Evolutionary conservation across 345 rosid species (phyloP), one percentile per base, ranked within the genome.

Genomic region (Bretschneidera sinensis): DNA sequence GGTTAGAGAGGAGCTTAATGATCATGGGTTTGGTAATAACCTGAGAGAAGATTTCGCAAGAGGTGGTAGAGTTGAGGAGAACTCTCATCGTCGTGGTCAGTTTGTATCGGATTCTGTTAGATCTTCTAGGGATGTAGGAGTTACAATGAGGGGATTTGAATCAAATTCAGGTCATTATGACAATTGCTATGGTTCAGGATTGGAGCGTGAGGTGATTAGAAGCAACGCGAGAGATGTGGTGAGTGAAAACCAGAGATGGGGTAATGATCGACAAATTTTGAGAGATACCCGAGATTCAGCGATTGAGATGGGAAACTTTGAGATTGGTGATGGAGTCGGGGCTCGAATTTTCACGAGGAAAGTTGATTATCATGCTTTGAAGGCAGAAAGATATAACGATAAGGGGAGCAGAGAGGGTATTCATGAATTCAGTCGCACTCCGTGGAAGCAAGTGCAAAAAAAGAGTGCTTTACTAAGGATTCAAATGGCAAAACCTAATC

Each of bases 401-500:
- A 78, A 77, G 51, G 85, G 84, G 49, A 76, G 79, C 55, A 64
- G 80, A 73, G 97, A 78, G 61, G 63, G 57, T 57, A 75, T 73
- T 64, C 71, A 67, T 43, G 96, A 86, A 22, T 71, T 47, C 49
- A 68, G 65, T 65, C 63, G 73, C 43, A 77, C 80, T 13, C 87
- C 90, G 0, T 64, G 75, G 79, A 87, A 83, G 79, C 89, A 73
- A 68, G 35, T 70, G 19, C 90, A 76, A 69, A 94, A 90, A 76
- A 94, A 75, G 83, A 94, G 97, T 80, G 99, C 81, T 70, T 70
- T 90, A 52, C 78, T 82, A 62, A 84, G 99, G 85, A 81, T 90
- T 75, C 96, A 86, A 71, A 56, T 61, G 66, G 79, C 78, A 9
- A 78, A 71, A 58, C 67, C 67, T n/a, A 66, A 51, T 64, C 73